Evolutionary conservation across 768 basidiomycete genomes (phyloP), one percentile per base, ranked within the genome.

Genomic region (Amanita phalloides): DNA sequence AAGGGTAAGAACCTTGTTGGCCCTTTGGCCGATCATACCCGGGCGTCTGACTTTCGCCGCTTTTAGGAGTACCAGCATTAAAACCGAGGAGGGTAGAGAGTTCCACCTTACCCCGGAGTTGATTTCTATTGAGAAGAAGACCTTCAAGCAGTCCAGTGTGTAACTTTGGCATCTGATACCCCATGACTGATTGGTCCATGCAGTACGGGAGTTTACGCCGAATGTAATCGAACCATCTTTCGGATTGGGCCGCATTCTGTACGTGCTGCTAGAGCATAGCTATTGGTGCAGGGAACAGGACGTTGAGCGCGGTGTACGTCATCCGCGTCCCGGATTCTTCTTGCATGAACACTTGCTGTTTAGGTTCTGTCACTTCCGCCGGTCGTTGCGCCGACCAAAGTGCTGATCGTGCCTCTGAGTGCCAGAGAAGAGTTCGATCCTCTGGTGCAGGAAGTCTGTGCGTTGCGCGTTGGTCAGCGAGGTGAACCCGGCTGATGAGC

Each of bases 151-250:
- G 62, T 84, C 85, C 32, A 75, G 95, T 87, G 57, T 56, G 81
- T 74, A 32, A 13, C 32, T 44, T 36, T 43, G 41, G 37, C 21
- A 36, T 35, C 30, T 36, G 30, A 48, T 45, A 30, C 13, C 38
- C 13, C 17, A 39, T 45, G 32, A 48, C 26, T 46, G 45, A 41
- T 49, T 8, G 21, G 14, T 37, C 21, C 26, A 48, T 49, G 30
- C 23, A 96, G 93, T 90, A 57, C 90, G 95, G 57, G 94, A 97
- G 69, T 96, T 78, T 69, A 91, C 83, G 51, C 96, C 95, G 35
- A 98, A 97, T 67, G 96, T 99, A 66, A 95, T 98, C 65, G 95
- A 97, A 66, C 94, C 96, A 21, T 99, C 96, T 3, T 96, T 97
- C 68, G 95, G 96, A 54, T 81, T 98, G 58, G 95, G 95, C 49